Conservation (phyloP, 805 yeast genomes). For the Kurtzmaniella cleridarum region DNA sequence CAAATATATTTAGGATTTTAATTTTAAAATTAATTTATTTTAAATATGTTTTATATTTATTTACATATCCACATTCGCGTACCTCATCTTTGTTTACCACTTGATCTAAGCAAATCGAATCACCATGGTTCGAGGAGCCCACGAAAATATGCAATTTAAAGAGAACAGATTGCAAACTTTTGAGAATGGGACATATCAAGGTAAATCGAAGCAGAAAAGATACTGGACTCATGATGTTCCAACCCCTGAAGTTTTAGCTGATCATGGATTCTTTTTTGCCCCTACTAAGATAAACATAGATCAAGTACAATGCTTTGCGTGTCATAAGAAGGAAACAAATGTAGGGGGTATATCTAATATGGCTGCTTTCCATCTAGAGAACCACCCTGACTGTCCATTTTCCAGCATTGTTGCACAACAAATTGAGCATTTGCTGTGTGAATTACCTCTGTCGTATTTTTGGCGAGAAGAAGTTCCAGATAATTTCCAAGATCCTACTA, state of each 20-base stretch:
- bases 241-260: constrained; percentile 32
- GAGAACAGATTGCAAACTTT: constrained; percentile 18
- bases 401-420: constrained; percentile 11
- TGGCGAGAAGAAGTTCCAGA: constrained; percentile 2
- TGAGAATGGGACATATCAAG: constrained; percentile 12
- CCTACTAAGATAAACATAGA: constrained; percentile 44
- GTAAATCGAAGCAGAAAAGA: constrained; percentile 8
- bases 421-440: constrained; percentile 5
- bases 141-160: constrained; percentile 14
- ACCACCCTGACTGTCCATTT: constrained; percentile 14
- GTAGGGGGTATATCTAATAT: constrained; percentile 13
- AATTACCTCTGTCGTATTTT: constrained; percentile 1
- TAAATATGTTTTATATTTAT: neutral
- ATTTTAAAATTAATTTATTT: neutral
- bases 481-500: constrained; percentile 29
- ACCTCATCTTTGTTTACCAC: neutral
- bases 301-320: constrained; percentile 54
- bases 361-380: constrained; percentile 14
- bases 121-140: no score
- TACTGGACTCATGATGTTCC: constrained; percentile 18
- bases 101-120: neutral
- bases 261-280: constrained; percentile 56
- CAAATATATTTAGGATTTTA: no score
- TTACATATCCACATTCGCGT: neutral
- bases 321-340: constrained; percentile 35